Base-by-base conservation (phyloP, 768 basidiomycete species). In the Leccinum variicolor region DNA sequence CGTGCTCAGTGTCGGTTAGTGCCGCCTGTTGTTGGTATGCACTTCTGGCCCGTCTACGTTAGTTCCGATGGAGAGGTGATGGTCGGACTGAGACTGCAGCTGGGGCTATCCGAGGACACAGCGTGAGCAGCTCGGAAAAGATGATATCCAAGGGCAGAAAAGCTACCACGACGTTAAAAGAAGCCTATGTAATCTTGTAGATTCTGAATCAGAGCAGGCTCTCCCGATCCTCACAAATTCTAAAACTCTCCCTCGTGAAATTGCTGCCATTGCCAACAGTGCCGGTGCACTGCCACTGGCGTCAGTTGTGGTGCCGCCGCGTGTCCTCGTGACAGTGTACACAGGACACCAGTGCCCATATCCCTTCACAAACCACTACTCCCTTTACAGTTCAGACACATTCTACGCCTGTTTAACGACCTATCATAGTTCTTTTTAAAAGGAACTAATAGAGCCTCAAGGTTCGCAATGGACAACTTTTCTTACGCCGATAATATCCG, bases 401-500 rank as follows among this genome's bases (percentile, higher is more conserved):
- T 34, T 5, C 36, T 41, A 15, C 15, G 7, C n/a, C 14, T 23
- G 7, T 34, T 53, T 19, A 6, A 34, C 39, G 1, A 31, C 50
- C 19, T n/a, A n/a, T 10, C 39, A 53, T 28, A 21, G 7, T 25
- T 23, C 0, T n/a, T 15, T 6, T 4, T 3, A 8, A 23, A 52
- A 31, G 29, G 29, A 34, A 34, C 33, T 1, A 15, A 34, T 15
- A 15, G 28, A 28, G 21, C 19, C 3, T 48, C 6, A 39, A 52
- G 19, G 56, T 50, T 56, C 47, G 39, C 60, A 26, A 79, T 81
- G 78, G 79, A 71, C 52, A 60, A 50, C 17, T 82, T 83, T 64
- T 87, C 87, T 19, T 89, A 84, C 81, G 76, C 80, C 10, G 88
- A 89, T 64, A 79, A 74, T 46, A 51, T 86, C 54, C 79, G 81